These are phyloP conservation scores for Neurospora sp. DNA, from an alignment of 495 filamentous ascomycete species.

Conservation along the genomic window DNA sequence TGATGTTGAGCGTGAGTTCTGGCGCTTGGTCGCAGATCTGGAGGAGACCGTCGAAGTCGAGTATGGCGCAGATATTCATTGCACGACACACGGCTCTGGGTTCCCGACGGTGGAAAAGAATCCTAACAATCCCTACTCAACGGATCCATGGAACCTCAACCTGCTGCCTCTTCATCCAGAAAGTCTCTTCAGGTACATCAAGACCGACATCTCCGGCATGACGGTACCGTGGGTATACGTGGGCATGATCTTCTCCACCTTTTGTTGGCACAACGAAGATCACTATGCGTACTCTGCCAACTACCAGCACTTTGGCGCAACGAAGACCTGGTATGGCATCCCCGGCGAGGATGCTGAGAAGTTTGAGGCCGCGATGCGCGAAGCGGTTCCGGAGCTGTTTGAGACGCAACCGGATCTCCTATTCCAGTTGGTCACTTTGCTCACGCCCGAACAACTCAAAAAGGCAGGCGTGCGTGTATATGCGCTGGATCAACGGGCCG, in stretches of 20 bases:
- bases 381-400: conserved; percentile 92
- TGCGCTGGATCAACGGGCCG: conserved; percentile 86
- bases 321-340: conserved; percentile 99
- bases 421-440: conserved; percentile 91
- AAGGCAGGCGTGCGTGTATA: conserved; percentile 91
- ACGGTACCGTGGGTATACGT: conserved; percentile 99
- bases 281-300: conserved; percentile 98
- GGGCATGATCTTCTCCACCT: conserved; percentile 99
- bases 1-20: conserved; percentile 95
- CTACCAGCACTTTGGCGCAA: conserved; percentile 97
- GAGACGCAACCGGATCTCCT: conserved; percentile 94
- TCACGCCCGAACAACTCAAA: conserved; percentile 88
- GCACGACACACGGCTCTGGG: conserved; percentile 93
- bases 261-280: conserved; percentile 99
- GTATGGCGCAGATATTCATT: conserved; percentile 97
- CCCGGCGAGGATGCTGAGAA: conserved; percentile 86
- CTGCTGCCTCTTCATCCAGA: conserved; percentile 83
- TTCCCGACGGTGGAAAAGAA: conserved; percentile 94
- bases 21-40: conserved; percentile 83
- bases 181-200: conserved; percentile 93
- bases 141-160: conserved; percentile 94
- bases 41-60: conserved; percentile 96
- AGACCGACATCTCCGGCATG: conserved; percentile 99
- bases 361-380: conserved; percentile 90
- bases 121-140: conserved; percentile 73